Percentiles rank a stretch among this genome's conserved stretches.
Conservation (phyloP, 140 eudicot genomes). For the Anethum foeniculum region DNA sequence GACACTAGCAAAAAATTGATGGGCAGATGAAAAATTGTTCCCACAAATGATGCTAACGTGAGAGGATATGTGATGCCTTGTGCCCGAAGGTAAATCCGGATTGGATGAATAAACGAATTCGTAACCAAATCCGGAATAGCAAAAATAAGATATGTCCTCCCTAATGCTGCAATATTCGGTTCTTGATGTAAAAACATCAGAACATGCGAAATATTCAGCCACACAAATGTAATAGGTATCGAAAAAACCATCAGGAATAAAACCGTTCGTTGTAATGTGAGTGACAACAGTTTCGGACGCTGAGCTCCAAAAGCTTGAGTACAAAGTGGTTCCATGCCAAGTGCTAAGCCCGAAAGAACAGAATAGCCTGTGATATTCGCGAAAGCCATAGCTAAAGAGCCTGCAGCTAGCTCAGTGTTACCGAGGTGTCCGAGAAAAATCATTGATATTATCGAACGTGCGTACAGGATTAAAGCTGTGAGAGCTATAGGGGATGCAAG, state of each 20-base stretch:
- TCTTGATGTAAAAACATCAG: conserved; percentile 45
- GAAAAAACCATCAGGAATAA: conserved; percentile 38
- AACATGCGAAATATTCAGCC: conserved; percentile 48
- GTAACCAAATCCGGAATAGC: conserved; percentile 59
- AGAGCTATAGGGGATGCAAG: conserved; percentile 54
- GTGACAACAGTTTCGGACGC: conserved; percentile 36
- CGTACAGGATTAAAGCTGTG: conserved; percentile 49
- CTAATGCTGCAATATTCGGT: conserved; percentile 33
- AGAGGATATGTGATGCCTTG: conserved; percentile 68
- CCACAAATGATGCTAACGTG: conserved; percentile 41
- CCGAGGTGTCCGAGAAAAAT: conserved; percentile 63
- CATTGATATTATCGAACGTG: conserved; percentile 65
- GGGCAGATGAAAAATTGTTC: conserved; percentile 48
- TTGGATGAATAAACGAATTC: conserved; percentile 56
- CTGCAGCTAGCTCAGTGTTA: conserved; percentile 59
- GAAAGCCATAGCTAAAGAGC: conserved; percentile 68
- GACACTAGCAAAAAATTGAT: conserved; percentile 28
- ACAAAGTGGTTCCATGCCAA: conserved; percentile 78
- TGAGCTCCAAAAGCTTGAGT: conserved; percentile 73
- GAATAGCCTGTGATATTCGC: conserved; percentile 80
- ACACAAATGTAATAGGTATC: conserved; percentile 38
- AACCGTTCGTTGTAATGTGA: conserved; percentile 45
- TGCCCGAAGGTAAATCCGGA: conserved; percentile 69
- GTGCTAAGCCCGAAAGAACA: conserved; percentile 58
- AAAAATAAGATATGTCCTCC: conserved; percentile 38